Conservation (phyloP, 202 grass and related monocot genomes). For the Cymbopogon flexuosus region DNA sequence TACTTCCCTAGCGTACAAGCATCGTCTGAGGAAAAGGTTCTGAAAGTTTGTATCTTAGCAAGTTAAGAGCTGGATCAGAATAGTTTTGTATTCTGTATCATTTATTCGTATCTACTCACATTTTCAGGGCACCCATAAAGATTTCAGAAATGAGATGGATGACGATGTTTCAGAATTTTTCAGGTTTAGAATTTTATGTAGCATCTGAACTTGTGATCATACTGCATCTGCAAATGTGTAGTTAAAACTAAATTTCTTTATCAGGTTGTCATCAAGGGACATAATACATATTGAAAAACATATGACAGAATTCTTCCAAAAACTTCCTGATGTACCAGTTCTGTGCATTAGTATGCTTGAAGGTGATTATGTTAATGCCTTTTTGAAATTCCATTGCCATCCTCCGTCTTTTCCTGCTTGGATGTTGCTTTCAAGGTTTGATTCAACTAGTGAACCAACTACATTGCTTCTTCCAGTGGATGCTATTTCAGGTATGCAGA, state of each 20-base stretch:
- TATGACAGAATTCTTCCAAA: conserved; percentile 61
- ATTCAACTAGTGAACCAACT: conserved; percentile 56
- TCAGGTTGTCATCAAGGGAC: conserved; percentile 49
- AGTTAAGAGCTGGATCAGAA: conserved; percentile 12
- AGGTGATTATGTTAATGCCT: conserved; percentile 53
- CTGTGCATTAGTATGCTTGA: conserved; percentile 87
- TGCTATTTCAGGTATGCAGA: conserved; percentile 47
- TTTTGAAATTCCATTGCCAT: conserved; percentile 56
- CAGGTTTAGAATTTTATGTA: conserved; percentile 45
- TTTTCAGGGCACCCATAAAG: conserved; percentile 46
- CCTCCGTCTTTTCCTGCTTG: conserved; percentile 61
- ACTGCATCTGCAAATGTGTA: conserved; percentile 8
- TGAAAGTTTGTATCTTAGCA: conserved; percentile 34
- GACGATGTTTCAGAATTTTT: conserved; percentile 27
- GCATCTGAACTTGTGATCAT: neutral
- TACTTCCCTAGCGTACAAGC: conserved; percentile 34
- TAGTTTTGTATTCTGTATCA: neutral
- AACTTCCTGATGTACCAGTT: conserved; percentile 67
- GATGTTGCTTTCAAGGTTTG: conserved; percentile 80
- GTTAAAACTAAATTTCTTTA: conserved; percentile 13
- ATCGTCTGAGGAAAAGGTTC: conserved; percentile 14
- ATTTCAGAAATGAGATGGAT: conserved; percentile 23
- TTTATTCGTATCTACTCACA: conserved; percentile 13
- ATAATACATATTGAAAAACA: conserved; percentile 61
- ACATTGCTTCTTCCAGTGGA: conserved; percentile 72